A percentile compares a stretch with the other conserved stretches of the same genome.
phyloP scores from a whole-genome alignment of 2,329 filamentous ascomycete species.

The Penicillium crustosum region DNA sequence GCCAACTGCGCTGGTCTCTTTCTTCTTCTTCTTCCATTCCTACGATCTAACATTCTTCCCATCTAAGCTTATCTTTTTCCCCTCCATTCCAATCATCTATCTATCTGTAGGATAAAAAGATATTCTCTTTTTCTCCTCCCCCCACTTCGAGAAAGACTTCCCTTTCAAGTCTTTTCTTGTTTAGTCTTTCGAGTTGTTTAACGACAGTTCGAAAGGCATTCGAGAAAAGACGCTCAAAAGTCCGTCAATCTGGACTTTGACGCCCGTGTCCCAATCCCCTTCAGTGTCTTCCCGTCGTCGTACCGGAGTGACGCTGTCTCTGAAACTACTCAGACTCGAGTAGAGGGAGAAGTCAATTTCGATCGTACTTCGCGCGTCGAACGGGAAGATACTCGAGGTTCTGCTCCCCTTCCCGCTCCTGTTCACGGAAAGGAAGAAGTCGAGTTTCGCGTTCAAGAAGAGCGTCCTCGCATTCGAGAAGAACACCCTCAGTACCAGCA shows the following conservation, averaged over 20 bases:
- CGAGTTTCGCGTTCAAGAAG: slow-evolving; percentile 68
- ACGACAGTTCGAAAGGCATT: slow-evolving; percentile 53
- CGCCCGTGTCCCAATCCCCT: slow-evolving; percentile 97
- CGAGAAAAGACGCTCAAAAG: slow-evolving; percentile 70
- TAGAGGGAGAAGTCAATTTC: slow-evolving; percentile 86
- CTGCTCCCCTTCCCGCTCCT: slow-evolving; percentile 63
- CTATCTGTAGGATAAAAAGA: slow-evolving; percentile 5
- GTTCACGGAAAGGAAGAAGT: slow-evolving; percentile 77
- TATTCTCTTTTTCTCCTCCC: slow-evolving; percentile 17
- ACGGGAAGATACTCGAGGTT: slow-evolving; percentile 93
- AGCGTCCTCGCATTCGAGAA: slow-evolving; percentile 37
- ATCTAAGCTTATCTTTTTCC: slow-evolving; percentile 15
- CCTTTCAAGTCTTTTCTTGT: slow-evolving; percentile 49
- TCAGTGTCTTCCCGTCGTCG: slow-evolving; percentile 99
- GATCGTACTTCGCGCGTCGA: slow-evolving; percentile 76
- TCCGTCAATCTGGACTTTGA: slow-evolving; percentile 99
- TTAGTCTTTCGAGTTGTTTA: slow-evolving; percentile 49
- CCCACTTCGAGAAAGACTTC: slow-evolving; percentile 38
- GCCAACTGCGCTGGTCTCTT: slow-evolving; percentile 12
- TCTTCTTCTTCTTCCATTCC: slow-evolving; percentile 22
- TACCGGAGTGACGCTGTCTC: slow-evolving; percentile 76
- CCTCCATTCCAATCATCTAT: slow-evolving; percentile 25
- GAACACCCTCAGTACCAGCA: slow-evolving; percentile 12
- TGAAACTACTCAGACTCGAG: slow-evolving; percentile 69
- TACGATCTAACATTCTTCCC: slow-evolving; percentile 20